Evolutionary conservation across 768 basidiomycete genomes (phyloP), one percentile per base, ranked within the genome.

Genomic region (Phylloporus rhodoxanthus): DNA sequence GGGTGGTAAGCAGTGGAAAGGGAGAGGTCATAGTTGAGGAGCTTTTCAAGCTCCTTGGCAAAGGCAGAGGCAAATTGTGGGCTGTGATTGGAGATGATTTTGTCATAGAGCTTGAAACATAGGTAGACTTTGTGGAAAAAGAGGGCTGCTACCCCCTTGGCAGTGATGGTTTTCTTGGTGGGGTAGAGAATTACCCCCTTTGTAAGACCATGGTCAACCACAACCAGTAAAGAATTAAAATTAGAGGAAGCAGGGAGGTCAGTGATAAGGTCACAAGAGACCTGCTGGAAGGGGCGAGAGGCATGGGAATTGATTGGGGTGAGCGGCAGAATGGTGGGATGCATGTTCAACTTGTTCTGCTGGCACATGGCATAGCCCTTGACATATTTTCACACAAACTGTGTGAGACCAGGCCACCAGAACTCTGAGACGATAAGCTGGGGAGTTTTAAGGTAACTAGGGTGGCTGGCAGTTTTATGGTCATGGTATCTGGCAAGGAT

Each of bases 261-360:
- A 10, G 29, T 33, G 32, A 33, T 33, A 2, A 33, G 32, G 1
- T 33, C 6, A 4, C 2, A 33, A 11, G 15, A 14, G 15, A 33
- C 6, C 32, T 15, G 11, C 11, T 29, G 9, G 11, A 29, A 33
- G 9, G 67, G 60, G 20, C 61, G 49, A 38, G 8, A 41, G 2
- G 23, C 4, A 5, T 30, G 0, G 33, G 40, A 15, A 25, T 1
- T 0, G 25, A 41, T 40, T 9, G 38, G 21, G 5, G 25, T 4
- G 25, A 41, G 23, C 6, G 14, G 25, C 34, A 13, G 8, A 3
- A n/a, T 2, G 4, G 15, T 1, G 14, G 6, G 5, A 21, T 33
- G 15, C 1, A 15, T 33, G 15, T 33, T 33, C 1, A 13, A 14
- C 15, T 33, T 33, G 33, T 33, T 21, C 7, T 41, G 23, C 20